Evolutionary conservation across 2,329 filamentous ascomycete genomes (phyloP).

Genomic region (Penicillium sp.): DNA sequence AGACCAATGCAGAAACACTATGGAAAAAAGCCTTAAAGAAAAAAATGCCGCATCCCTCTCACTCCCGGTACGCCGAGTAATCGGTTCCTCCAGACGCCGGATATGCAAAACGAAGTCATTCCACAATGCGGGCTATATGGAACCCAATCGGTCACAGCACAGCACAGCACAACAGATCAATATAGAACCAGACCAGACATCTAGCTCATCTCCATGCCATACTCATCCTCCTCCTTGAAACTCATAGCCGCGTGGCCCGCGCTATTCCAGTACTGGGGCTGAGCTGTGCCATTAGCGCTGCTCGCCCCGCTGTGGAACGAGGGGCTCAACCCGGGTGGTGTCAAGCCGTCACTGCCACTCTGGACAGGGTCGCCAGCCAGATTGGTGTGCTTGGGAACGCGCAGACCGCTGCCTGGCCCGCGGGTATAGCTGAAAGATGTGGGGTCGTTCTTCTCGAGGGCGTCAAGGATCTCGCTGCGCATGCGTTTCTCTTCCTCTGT

Average conservation of each 20-base stretch:
- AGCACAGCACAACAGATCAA: background rate
- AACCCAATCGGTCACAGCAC: constrained; percentile 1
- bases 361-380: constrained; percentile 77
- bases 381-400: constrained; percentile 92
- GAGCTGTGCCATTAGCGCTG: constrained; percentile 55
- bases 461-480: constrained; percentile 88
- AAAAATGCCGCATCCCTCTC: constrained; percentile 9
- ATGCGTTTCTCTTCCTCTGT: constrained; percentile 94
- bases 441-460: constrained; percentile 76
- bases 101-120: constrained; percentile 32
- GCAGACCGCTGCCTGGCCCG: constrained; percentile 77
- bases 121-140: constrained; percentile 14
- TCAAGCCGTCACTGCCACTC: constrained; percentile 45
- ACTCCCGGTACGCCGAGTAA: constrained; percentile 21
- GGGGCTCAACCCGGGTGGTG: constrained; percentile 66
- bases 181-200: background rate
- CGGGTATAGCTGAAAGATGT: constrained; percentile 82
- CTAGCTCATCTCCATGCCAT: constrained; percentile 70
- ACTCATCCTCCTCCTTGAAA: constrained; percentile 96
- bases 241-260: constrained; percentile 61
- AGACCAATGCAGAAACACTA: constrained; percentile 23
- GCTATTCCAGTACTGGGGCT: constrained; percentile 57
- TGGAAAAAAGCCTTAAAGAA: constrained; percentile 5
- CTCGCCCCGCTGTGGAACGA: constrained; percentile 72
- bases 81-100: constrained; percentile 26